phyloP scores from a whole-genome alignment of 306 rosid genomes.

The Bauhinia variegata region DNA sequence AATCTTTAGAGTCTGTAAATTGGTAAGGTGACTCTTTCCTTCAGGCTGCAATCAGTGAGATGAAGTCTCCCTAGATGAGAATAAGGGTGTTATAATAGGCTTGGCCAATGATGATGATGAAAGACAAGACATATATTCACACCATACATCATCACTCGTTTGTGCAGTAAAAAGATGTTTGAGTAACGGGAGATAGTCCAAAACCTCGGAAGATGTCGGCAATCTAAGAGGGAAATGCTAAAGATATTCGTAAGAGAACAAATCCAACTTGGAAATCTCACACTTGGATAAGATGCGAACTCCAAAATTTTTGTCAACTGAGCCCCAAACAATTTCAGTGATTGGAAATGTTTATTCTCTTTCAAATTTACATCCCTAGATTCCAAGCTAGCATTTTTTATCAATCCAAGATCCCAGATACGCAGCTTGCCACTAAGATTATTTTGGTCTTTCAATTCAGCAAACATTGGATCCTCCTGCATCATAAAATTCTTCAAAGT shows the following conservation, averaged over 20 bases:
- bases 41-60: no score
- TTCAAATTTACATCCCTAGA: background rate
- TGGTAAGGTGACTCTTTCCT: no score
- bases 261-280: slow-evolving; percentile 22
- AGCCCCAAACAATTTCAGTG: background rate
- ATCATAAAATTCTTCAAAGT: background rate
- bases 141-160: background rate
- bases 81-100: background rate
- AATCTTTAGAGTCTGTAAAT: no score
- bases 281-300: no score
- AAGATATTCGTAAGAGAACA: background rate
- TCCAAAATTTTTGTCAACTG: background rate
- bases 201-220: background rate
- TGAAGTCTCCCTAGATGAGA: background rate
- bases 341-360: background rate
- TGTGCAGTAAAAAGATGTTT: rapidly evolving
- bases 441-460: slow-evolving; percentile 1
- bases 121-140: background rate
- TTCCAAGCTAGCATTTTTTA: background rate
- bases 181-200: slow-evolving; percentile 27
- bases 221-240: background rate
- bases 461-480: background rate
- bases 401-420: background rate
- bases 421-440: background rate
- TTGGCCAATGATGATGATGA: no score